phyloP scores from a whole-genome alignment of 2,329 filamentous ascomycete genomes.

The Fusarium tuaranense region DNA sequence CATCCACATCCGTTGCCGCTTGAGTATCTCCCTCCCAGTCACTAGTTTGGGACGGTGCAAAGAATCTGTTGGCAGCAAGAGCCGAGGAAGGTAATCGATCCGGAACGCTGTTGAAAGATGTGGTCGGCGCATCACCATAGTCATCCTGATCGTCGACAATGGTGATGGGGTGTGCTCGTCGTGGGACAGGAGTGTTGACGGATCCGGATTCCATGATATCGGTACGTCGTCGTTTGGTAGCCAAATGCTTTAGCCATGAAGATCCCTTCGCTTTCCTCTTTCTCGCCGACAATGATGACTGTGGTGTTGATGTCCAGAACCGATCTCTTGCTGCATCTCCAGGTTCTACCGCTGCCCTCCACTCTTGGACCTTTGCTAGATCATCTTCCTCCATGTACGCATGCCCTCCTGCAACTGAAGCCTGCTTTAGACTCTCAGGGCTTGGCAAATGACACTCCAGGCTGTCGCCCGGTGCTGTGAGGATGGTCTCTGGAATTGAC shows the following conservation, averaged over 20 bases:
- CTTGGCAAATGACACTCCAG: conserved; percentile 57
- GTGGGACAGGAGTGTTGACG: conserved; percentile 35
- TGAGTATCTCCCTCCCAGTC: not conserved
- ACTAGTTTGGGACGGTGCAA: not conserved
- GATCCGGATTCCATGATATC: conserved; percentile 36
- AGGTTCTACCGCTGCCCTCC: conserved; percentile 45
- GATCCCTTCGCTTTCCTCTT: conserved; percentile 44
- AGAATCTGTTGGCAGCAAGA: not conserved
- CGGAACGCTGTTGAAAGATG: conserved; percentile 38
- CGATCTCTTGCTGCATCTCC: conserved; percentile 24
- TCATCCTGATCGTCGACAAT: not conserved
- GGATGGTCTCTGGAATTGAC: conserved; percentile 32
- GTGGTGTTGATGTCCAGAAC: conserved; percentile 39
- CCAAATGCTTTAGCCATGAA: conserved; percentile 49
- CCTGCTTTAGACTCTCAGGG: conserved; percentile 54
- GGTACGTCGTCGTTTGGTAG: conserved; percentile 46
- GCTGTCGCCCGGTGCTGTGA: conserved; percentile 23
- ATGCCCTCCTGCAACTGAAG: conserved; percentile 41
- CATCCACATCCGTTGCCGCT: conserved; percentile 24
- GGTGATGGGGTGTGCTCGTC: conserved; percentile 7
- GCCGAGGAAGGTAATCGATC: conserved; percentile 30
- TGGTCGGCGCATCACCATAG: not conserved
- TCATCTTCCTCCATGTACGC: conserved; percentile 49
- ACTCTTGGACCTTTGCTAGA: conserved; percentile 47
- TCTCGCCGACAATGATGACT: conserved; percentile 27